Evolutionary conservation across 2,329 filamentous ascomycete species (phyloP), one percentile per base, ranked within the genome.

Genomic region (Colletotrichum navitas): DNA sequence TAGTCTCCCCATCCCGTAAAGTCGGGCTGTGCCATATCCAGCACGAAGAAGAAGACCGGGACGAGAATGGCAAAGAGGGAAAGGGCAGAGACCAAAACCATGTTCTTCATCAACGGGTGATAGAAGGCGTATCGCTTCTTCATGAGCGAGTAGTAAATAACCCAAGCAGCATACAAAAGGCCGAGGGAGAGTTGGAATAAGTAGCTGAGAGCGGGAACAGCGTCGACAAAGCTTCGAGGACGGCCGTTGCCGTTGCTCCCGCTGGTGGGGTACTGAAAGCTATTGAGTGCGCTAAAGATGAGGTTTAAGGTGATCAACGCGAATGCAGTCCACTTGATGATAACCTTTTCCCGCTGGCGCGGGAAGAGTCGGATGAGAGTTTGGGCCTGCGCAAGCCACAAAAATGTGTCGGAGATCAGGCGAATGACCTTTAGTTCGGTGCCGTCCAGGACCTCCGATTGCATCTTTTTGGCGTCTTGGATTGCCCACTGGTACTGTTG

Each of bases 251-350:
- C 85, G 18, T 83, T 84, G 68, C 84, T 87, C 62, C 88, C 86
- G 39, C 83, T 85, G 29, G 82, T 81, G 3, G 82, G 81, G 76
- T 87, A 89, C 63, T 85, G 79, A 78, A 98, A 98, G 77, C 93
- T 96, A 84, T 98, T 97, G 70, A 98, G 88, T 59, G 93, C 94
- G 78, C 93, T 95, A 81, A 99, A 99, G 14, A 95, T 90, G 54
- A 95, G 91, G 79, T 98, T 95, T 71, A 98, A 87, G 0, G 94
- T 89, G 77, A 99, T 98, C 68, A 99, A 88, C 3, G 93, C 94
- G 79, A 98, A 98, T 1, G 95, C 96, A 21, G 95, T 94, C 95
- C 95, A 99, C 83, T 98, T 98, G 83, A 99, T 99, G 75, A 98
- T 93, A 63, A 98, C 91, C 83, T 98, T 98, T 83, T 99, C 96